Evolutionary conservation across 106 monocot genomes (phyloP).

Genomic region (Dendrobium chrysotoxum): DNA sequence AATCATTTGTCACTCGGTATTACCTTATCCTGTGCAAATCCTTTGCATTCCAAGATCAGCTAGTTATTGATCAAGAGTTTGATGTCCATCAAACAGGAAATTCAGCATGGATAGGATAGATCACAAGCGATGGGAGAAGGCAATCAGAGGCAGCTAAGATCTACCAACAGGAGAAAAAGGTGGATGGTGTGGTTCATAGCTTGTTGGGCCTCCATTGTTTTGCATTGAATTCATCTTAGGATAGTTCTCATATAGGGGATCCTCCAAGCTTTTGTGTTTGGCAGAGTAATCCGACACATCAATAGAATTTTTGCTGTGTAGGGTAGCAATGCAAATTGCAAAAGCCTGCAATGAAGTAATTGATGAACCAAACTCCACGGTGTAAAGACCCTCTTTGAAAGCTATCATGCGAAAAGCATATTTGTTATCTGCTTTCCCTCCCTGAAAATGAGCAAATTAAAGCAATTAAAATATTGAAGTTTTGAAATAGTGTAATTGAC

Average conservation of each 20-base stretch:
- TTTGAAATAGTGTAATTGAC: background rate
- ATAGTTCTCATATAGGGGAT: background rate
- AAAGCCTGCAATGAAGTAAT: constrained; percentile 61
- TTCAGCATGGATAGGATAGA: background rate
- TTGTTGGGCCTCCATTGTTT: constrained; percentile 12
- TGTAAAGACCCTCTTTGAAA: constrained; percentile 47
- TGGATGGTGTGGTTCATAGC: constrained; percentile 39
- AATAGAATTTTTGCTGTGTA: constrained; percentile 33
- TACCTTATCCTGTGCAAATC: too few species aligned
- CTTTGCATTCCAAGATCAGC: too few species aligned
- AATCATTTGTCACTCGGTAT: too few species aligned
- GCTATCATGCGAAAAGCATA: constrained; percentile 45
- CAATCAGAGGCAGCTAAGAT: constrained; percentile 24
- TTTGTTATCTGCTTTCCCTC: constrained; percentile 7
- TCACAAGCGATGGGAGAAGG: background rate
- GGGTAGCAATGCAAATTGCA: constrained; percentile 45
- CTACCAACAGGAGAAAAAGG: constrained; percentile 59
- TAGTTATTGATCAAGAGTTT: too few species aligned
- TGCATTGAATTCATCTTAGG: background rate
- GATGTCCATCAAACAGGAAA: background rate
- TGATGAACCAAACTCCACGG: constrained; percentile 48
- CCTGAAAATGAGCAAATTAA: constrained; percentile 19
- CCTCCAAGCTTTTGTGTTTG: too few species aligned
- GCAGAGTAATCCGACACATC: background rate
- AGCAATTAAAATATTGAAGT: background rate